Base-by-base conservation (phyloP, 192 early-diverging fungal genomes). In the Thoreauomyces humboldtii region DNA sequence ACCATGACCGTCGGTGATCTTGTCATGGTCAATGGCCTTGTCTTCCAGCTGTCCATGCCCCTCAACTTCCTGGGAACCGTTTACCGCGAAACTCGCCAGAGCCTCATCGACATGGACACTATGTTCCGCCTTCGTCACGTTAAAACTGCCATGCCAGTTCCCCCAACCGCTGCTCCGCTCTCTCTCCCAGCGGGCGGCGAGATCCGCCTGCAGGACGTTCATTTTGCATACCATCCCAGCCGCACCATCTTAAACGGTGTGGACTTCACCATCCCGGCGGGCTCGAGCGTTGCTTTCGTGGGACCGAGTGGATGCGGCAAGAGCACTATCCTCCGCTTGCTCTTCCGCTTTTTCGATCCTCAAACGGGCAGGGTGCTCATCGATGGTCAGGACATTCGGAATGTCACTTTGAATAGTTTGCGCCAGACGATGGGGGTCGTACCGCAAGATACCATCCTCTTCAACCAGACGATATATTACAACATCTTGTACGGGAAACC, bases 41-140 rank as follows among this genome's bases (percentile, higher is more conserved):
- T 99, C 25, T 98, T 99, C 73, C 97, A 99, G 76, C 81, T 99
- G 11, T 93, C 93, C 1, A 80, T 98, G 72, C 97, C 97, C 19
- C 81, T 99, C 14, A 97, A 98, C 80, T 99, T 99, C 70, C 72
- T 99, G 54, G 97, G 97, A 28, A 90, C 91, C 21, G 95, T 99
- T 6, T 99, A 99, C 68, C 87, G 97, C 59, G 97, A 99, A 76
- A 85, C 94, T 41, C 84, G 90, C 53, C 97, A 99, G 76, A 88
- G 88, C 12, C 76, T 99, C 33, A 87, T 96, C 35, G 97, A 99
- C 61, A 98, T 99, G 96, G 95, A 98, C 42, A 84, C 89, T 31
- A 89, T 99, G 86, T 98, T 99, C 71, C 82, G 84, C 37, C 82
- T 99, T 21, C 85, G 90, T 48, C 78, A 83, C 11, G 72, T 87